Percentiles rank a stretch among this genome's conserved stretches.
Conservation (phyloP, 1,139 yeast species). For the Yamadazyma membranifaciens region DNA sequence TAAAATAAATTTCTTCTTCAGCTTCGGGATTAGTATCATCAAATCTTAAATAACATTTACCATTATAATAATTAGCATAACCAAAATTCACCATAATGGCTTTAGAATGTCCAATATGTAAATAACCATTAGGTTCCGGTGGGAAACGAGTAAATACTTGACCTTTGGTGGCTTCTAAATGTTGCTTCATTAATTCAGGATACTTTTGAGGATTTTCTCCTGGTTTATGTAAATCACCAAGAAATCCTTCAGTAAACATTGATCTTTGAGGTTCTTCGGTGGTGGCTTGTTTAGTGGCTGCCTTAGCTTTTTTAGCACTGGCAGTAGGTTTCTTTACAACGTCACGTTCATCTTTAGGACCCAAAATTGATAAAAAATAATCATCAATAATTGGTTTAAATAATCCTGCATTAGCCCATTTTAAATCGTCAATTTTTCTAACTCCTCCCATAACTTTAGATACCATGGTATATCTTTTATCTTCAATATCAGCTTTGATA, state of each 20-base stretch:
- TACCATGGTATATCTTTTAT: constrained; percentile 74
- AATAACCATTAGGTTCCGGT: constrained; percentile 96
- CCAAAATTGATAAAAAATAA: constrained; percentile 65
- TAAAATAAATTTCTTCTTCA: constrained; percentile 89
- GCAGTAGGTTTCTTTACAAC: constrained; percentile 52
- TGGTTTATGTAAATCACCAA: constrained; percentile 92
- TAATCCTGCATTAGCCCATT: constrained; percentile 87
- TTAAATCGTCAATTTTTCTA: constrained; percentile 68
- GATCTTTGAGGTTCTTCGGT: constrained; percentile 51
- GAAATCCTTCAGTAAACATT: constrained; percentile 94
- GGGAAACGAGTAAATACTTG: constrained; percentile 93
- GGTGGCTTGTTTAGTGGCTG: constrained; percentile 19
- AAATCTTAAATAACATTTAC: constrained; percentile 86
- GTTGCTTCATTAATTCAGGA: constrained; percentile 81
- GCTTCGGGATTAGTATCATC: constrained; percentile 99
- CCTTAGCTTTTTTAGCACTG: constrained; percentile 57
- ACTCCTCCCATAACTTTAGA: constrained; percentile 77
- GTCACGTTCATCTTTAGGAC: constrained; percentile 97
- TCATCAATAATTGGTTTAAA: constrained; percentile 87
- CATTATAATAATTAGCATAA: constrained; percentile 80
- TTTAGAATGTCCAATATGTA: constrained; percentile 97
- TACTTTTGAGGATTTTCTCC: constrained; percentile 92
- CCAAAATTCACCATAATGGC: constrained; percentile 98
- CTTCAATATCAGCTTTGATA: constrained; percentile 56
- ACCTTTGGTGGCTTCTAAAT: constrained; percentile 74